Percentiles rank a stretch among this genome's conserved stretches.
Evolutionary conservation across 768 basidiomycete species (phyloP).

Genomic region (Lepiota subincarnata): DNA sequence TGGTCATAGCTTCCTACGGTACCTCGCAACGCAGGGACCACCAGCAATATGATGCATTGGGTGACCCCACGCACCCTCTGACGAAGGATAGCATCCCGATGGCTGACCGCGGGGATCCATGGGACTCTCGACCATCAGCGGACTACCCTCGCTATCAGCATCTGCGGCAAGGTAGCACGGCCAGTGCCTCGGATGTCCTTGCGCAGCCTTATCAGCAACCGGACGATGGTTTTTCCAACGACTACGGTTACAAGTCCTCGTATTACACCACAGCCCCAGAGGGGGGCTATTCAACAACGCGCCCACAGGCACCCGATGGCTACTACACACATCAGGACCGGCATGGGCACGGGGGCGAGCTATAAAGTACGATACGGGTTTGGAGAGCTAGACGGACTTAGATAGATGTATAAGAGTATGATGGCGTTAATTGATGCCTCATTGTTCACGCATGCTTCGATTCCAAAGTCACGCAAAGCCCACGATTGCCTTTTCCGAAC

Average conservation of each 20-base stretch:
- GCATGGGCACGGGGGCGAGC: slow-evolving; percentile 13
- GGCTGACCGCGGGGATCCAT: slow-evolving; percentile 62
- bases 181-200: slow-evolving; percentile 53
- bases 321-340: slow-evolving; percentile 27
- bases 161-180: slow-evolving; percentile 47
- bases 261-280: slow-evolving; percentile 27
- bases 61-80: slow-evolving; percentile 51
- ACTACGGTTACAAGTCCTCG: slow-evolving; percentile 27
- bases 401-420: background rate
- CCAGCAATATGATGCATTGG: slow-evolving; percentile 71
- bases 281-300: slow-evolving; percentile 22
- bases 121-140: slow-evolving; percentile 59
- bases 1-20: slow-evolving; percentile 56
- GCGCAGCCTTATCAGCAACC: slow-evolving; percentile 45
- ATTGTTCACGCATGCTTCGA: slow-evolving; percentile 28
- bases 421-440: slow-evolving; percentile 21
- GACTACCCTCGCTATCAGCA: slow-evolving; percentile 41
- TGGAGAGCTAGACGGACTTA: background rate
- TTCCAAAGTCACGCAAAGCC: background rate
- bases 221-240: slow-evolving; percentile 35
- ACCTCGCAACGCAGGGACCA: slow-evolving; percentile 75
- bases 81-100: slow-evolving; percentile 58
- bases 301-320: slow-evolving; percentile 30
- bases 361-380: too few relatives aligned
- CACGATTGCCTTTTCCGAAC: slow-evolving; percentile 9